Conservation (phyloP, 192 early-diverging fungal genomes). For the Spizellomyces sp. region DNA sequence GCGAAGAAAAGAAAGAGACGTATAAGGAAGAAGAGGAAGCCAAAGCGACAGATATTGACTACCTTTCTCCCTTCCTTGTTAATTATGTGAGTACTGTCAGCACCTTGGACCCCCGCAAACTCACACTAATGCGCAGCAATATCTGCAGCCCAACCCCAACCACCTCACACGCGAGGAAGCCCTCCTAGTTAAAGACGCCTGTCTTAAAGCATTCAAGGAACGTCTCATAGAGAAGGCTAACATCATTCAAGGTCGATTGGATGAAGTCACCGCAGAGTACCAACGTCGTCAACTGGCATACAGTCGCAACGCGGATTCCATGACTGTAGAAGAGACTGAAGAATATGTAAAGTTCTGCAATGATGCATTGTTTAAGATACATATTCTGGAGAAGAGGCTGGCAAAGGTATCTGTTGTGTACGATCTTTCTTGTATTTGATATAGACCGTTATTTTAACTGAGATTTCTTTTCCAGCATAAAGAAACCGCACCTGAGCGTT, state of each 20-base stretch:
- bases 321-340: conserved; percentile 63
- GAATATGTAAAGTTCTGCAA: conserved; percentile 61
- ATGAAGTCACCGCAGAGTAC: conserved; percentile 59
- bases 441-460: not conserved
- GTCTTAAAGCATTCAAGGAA: conserved; percentile 54
- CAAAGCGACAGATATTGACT: conserved; percentile 55
- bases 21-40: conserved; percentile 59
- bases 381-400: conserved; percentile 62
- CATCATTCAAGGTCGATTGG: conserved; percentile 58
- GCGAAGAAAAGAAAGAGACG: conserved; percentile 52
- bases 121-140: not conserved
- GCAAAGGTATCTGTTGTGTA: conserved; percentile 47
- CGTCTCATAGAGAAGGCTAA: conserved; percentile 59
- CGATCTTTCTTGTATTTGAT: no score
- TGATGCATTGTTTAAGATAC: conserved; percentile 61
- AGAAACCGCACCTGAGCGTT: conserved; percentile 53
- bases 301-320: conserved; percentile 57
- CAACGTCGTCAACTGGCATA: conserved; percentile 56
- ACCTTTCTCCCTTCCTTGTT: conserved; percentile 60
- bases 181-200: conserved; percentile 50
- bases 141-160: conserved; percentile 42
- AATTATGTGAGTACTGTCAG: conserved; percentile 48
- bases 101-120: not conserved
- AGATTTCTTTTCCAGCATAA: conserved; percentile 46
- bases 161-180: conserved; percentile 49